Evolutionary conservation across 2,329 filamentous ascomycete species (phyloP), one percentile per base, ranked within the genome.

Genomic region (Colletotrichum tamarilloi): DNA sequence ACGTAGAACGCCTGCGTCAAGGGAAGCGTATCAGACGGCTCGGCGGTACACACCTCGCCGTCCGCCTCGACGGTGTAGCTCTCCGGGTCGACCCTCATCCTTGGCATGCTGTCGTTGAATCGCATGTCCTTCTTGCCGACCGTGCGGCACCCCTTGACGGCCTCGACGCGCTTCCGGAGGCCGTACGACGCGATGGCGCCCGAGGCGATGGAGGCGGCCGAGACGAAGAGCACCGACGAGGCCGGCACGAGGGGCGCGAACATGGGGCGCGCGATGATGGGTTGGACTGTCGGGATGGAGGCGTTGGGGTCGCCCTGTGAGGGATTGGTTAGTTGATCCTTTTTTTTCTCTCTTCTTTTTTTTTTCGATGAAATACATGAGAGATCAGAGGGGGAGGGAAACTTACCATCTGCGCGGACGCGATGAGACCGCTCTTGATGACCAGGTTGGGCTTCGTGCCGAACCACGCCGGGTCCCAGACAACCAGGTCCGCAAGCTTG

Each of bases 51-150:
- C 46, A 92, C 85, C 81, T 89, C 83, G 0, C 94, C 95, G 83
- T 98, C 95, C 1, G 95, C 95, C 84, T 96, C 92, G 30, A 98
- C 95, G 19, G 87, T 89, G 85, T 98, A 98, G 79, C 90, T 92
- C 87, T 98, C 96, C 5, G 96, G 94, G 82, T 98, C 95, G 73
- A 98, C 95, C 78, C 87, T 91, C 94, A 98, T 98, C 84, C 88
- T 91, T 16, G 96, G 96, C 90, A 91, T 95, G 67, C 84, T 84
- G 79, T 95, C 91, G 82, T 98, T 98, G 82, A 91, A 95, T 80
- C 94, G 95, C 95, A 98, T 98, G 82, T 98, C 94, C 77, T 84
- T 87, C 88, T 98, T 98, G 56, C 92, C 87, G 57, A 98, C 88
- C 38, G 82, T 89, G 72, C 95, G 88, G 82, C 95, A 97, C 68